phyloP scores from a whole-genome alignment of 1,284 basidiomycete species.

The Polyporus tsugae region DNA sequence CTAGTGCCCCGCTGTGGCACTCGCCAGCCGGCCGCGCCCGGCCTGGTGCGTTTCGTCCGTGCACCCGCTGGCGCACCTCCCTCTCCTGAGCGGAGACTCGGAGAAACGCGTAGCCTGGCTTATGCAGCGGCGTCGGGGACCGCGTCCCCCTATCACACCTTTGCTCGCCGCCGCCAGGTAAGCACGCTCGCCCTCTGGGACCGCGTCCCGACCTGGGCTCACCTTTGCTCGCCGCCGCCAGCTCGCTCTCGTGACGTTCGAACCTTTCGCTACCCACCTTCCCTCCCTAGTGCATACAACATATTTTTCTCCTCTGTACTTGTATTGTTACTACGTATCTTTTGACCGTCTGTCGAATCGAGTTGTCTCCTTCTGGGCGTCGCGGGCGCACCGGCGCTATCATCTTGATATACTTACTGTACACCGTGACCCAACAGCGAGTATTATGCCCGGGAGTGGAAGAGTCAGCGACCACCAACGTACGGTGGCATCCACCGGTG shows the following conservation, averaged over 20 bases:
- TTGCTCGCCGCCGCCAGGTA: constrained; percentile 3
- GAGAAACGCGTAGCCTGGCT: neutral
- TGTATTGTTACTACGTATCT: too few species aligned
- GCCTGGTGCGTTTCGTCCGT: neutral
- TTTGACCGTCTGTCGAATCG: too few species aligned
- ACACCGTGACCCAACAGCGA: too few species aligned
- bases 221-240: neutral
- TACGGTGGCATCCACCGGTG: neutral
- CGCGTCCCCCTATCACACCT: neutral
- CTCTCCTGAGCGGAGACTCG: neutral
- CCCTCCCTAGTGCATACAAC: too few species aligned
- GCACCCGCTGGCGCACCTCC: neutral
- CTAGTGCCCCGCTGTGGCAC: neutral
- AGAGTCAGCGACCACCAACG: neutral
- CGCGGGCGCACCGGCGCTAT: too few species aligned
- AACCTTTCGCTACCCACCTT: neutral
- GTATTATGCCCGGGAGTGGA: neutral
- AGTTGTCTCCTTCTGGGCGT: too few species aligned
- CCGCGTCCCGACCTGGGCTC: neutral
- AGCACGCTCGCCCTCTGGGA: neutral
- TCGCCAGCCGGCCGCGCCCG: neutral
- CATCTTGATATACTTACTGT: too few species aligned
- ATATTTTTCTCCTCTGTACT: too few species aligned
- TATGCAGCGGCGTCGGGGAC: neutral
- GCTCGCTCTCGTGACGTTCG: neutral